phyloP scores from a whole-genome alignment of 306 rosid species.

The Alnus glutinosa region DNA sequence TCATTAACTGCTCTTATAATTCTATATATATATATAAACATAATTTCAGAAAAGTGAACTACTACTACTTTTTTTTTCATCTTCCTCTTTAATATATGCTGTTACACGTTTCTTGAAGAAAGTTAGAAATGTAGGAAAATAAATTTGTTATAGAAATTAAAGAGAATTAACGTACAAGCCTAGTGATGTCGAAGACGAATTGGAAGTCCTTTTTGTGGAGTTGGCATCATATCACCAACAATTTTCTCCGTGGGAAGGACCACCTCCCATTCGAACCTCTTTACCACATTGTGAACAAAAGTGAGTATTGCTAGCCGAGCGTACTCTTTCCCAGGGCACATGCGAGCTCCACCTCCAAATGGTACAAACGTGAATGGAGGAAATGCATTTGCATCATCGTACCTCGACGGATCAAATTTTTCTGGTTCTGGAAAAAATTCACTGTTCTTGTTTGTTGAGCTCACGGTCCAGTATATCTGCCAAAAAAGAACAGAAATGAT shows the following conservation, averaged over 20 bases:
- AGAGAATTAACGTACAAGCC: too few relatives aligned
- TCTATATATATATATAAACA: too few relatives aligned
- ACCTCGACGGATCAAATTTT: neutral
- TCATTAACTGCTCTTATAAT: too few relatives aligned
- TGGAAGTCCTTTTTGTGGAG: neutral
- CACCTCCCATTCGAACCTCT: constrained; percentile 1
- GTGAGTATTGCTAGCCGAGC: neutral
- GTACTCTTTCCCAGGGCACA: constrained; percentile 15
- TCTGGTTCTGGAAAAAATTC: constrained; percentile 4
- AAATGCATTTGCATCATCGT: neutral
- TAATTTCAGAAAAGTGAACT: too few relatives aligned
- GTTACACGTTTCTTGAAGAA: too few relatives aligned
- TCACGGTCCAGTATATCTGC: constrained; percentile 45
- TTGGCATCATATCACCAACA: neutral
- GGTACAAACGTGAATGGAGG: neutral
- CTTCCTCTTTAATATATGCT: too few relatives aligned
- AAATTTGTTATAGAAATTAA: too few relatives aligned
- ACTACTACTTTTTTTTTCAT: too few relatives aligned
- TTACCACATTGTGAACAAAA: neutral
- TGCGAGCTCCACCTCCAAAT: constrained; percentile 11
- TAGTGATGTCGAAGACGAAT: neutral
- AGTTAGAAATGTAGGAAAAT: too few relatives aligned
- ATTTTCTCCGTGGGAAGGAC: neutral
- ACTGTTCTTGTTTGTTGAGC: constrained; percentile 34
- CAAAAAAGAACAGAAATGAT: too few relatives aligned